Conservation (phyloP, 345 rosid genomes). For the Psidium guajava region DNA sequence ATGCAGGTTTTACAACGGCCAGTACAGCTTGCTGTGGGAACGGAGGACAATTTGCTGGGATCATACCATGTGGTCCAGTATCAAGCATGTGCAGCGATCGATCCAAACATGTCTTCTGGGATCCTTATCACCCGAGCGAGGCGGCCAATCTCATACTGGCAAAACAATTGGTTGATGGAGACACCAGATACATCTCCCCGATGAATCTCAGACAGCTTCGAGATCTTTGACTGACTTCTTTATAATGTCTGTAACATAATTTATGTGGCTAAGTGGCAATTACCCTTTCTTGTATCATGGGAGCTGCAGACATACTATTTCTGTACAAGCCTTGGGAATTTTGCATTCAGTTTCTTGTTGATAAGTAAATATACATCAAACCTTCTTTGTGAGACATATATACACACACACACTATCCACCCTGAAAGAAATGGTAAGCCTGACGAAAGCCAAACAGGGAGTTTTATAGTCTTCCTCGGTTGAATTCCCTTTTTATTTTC, state of each 20-base stretch:
- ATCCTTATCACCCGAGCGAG: conserved; percentile 82
- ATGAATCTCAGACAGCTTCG: conserved; percentile 65
- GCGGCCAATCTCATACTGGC: conserved; percentile 66
- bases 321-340: neutral
- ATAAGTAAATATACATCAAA: neutral
- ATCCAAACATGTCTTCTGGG: conserved; percentile 75
- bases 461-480: neutral
- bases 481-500: neutral
- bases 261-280: neutral
- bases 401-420: neutral
- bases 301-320: neutral
- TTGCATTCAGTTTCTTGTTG: neutral
- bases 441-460: neutral
- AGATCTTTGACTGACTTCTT: conserved; percentile 18
- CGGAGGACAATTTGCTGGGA: conserved; percentile 76
- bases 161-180: conserved; percentile 48
- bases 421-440: neutral
- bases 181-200: conserved; percentile 36
- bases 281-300: neutral
- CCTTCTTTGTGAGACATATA: neutral
- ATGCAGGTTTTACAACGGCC: conserved; percentile 29
- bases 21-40: conserved; percentile 76
- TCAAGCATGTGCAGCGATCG: conserved; percentile 61
- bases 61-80: conserved; percentile 78
- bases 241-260: neutral